Percentiles rank a stretch among this genome's conserved stretches.
Evolutionary conservation across 2,329 filamentous ascomycete genomes (phyloP).

Genomic region (Bipolaris cookei): DNA sequence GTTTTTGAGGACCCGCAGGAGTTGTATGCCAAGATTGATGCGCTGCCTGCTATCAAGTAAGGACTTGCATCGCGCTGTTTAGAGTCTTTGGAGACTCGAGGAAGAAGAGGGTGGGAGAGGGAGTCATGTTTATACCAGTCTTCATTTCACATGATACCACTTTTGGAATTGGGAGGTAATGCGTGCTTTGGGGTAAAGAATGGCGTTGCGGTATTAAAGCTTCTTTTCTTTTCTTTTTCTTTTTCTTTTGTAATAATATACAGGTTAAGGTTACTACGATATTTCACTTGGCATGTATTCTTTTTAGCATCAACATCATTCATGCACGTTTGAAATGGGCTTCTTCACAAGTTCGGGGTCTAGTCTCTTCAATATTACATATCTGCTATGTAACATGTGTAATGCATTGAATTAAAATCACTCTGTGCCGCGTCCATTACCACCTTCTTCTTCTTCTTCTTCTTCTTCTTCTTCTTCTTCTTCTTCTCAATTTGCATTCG

Average conservation of each 20-base stretch:
- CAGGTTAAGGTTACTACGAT: not conserved
- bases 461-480: no score
- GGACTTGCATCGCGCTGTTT: not conserved
- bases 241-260: not conserved
- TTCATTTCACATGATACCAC: conserved; percentile 8
- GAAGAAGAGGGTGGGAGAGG: no score
- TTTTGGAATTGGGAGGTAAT: not conserved
- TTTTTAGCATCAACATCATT: no score
- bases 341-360: no score
- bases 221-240: not conserved
- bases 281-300: not conserved
- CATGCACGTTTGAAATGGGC: no score
- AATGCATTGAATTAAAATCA: no score
- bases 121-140: not conserved
- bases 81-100: no score
- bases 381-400: no score
- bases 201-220: not conserved
- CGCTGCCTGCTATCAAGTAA: conserved; percentile 30
- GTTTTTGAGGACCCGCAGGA: conserved; percentile 82
- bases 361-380: no score
- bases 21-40: conserved; percentile 53
- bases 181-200: not conserved
- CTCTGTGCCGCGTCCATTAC: no score
- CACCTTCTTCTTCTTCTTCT: no score
- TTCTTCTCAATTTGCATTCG: not conserved